Percentiles rank a stretch among this genome's conserved stretches.
Evolutionary conservation across 441 rosid species (phyloP).

Genomic region (Adansonia madagascariensis): DNA sequence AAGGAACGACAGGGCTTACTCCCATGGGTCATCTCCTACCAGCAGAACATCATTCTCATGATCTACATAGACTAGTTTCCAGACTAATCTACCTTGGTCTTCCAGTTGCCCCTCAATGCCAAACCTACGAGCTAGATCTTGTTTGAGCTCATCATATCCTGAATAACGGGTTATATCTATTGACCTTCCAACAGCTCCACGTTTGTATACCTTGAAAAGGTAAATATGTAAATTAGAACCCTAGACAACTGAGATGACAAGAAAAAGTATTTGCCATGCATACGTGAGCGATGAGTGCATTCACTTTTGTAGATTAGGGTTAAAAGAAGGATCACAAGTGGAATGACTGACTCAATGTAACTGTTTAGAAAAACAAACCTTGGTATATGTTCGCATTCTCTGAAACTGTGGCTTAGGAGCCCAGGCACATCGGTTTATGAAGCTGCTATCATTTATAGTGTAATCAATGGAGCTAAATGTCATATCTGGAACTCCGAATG

Average conservation of each 20-base stretch:
- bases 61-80: conserved; percentile 54
- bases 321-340: background rate
- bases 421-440: conserved; percentile 55
- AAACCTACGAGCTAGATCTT: conserved; percentile 73
- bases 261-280: background rate
- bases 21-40: conserved; percentile 67
- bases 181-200: conserved; percentile 85
- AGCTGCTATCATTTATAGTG: conserved; percentile 49
- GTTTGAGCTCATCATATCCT: conserved; percentile 71
- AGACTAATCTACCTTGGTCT: conserved; percentile 55
- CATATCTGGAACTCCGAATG: conserved; percentile 68
- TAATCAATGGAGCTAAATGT: conserved; percentile 62
- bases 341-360: background rate
- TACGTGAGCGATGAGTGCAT: background rate
- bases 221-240: conserved; percentile 26
- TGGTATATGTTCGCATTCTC: conserved; percentile 67
- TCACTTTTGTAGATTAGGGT: background rate
- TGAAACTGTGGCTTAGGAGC: conserved; percentile 54
- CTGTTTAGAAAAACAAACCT: conserved; percentile 44
- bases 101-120: conserved; percentile 87
- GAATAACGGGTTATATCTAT: conserved; percentile 72
- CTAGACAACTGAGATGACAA: background rate
- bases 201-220: conserved; percentile 63
- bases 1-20: conserved; percentile 38
- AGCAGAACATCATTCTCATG: conserved; percentile 58